Evolutionary conservation across 495 filamentous ascomycete genomes (phyloP).

Genomic region (Margaritispora aquatica): DNA sequence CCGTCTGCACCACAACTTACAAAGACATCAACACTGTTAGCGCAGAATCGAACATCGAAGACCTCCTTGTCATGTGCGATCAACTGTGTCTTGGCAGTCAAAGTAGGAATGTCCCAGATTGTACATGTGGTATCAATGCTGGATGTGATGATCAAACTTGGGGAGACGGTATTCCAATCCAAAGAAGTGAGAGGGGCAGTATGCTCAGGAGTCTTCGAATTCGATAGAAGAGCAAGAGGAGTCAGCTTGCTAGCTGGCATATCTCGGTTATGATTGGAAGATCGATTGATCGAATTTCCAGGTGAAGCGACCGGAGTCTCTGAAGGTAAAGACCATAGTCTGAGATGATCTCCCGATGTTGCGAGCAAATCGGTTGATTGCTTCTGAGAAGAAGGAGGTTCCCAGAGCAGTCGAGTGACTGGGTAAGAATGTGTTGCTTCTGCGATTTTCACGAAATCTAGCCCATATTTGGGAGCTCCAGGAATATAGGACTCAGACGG

Average conservation of each 20-base stretch:
- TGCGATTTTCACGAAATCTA: constrained; percentile 92
- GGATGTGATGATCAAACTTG: constrained; percentile 94
- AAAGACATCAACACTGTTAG: constrained; percentile 93
- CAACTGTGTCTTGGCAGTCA: constrained; percentile 96
- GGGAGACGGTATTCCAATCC: constrained; percentile 96
- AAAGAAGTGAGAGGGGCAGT: constrained; percentile 93
- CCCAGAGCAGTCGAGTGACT: constrained; percentile 93
- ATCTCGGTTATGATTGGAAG: constrained; percentile 55
- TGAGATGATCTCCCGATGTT: constrained; percentile 93
- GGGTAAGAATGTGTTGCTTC: constrained; percentile 98
- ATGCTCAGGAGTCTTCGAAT: constrained; percentile 97
- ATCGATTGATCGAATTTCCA: constrained; percentile 70
- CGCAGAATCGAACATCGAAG: constrained; percentile 96
- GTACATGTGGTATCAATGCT: constrained; percentile 99
- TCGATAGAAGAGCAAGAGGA: constrained; percentile 87
- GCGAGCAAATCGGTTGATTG: constrained; percentile 93
- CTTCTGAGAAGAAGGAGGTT: constrained; percentile 94
- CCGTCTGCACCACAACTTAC: constrained; percentile 97
- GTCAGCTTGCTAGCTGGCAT: constrained; percentile 77
- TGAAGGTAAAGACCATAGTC: constrained; percentile 83
- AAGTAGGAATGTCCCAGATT: constrained; percentile 98
- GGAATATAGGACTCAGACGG: constrained; percentile 64
- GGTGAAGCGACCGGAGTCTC: constrained; percentile 44
- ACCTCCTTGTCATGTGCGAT: constrained; percentile 99
- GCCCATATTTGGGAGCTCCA: constrained; percentile 60